phyloP scores from a whole-genome alignment of 208 protist species.

The Acanthamoeba comandoni region DNA sequence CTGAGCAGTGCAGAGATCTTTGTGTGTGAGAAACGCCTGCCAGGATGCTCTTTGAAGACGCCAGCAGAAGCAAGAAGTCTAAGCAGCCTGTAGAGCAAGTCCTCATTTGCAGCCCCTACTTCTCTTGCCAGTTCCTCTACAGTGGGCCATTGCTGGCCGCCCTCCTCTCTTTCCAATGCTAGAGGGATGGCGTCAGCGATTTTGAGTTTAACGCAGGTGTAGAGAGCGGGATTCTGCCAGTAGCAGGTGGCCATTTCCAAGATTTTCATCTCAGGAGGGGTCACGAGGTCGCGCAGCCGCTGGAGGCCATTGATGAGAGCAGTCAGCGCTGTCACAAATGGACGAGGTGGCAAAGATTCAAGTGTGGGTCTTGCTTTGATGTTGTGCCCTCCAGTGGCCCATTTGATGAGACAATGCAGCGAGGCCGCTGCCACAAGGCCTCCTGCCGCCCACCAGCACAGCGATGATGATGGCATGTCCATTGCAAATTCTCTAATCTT shows the following conservation, averaged over 20 bases:
- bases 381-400: background rate
- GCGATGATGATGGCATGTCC: too few species aligned
- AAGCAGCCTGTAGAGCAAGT: conserved; percentile 43
- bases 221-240: conserved; percentile 44
- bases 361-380: background rate
- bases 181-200: conserved; percentile 65
- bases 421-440: too few species aligned
- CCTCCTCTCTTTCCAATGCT: background rate
- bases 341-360: conserved; percentile 1
- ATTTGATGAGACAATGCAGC: too few species aligned
- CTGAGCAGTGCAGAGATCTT: conserved; percentile 7
- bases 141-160: conserved; percentile 14
- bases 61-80: conserved; percentile 47
- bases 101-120: conserved; percentile 28
- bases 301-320: conserved; percentile 18
- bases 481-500: too few species aligned
- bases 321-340: background rate
- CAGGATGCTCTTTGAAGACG: conserved; percentile 46
- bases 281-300: conserved; percentile 2
- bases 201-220: background rate
- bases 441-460: too few species aligned
- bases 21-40: conserved; percentile 55
- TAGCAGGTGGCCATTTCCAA: conserved; percentile 33
- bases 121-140: conserved; percentile 20
- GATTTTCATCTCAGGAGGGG: conserved; percentile 58